phyloP scores from a whole-genome alignment of 2,329 filamentous ascomycete species.

The Cladobotryum protrusum region DNA sequence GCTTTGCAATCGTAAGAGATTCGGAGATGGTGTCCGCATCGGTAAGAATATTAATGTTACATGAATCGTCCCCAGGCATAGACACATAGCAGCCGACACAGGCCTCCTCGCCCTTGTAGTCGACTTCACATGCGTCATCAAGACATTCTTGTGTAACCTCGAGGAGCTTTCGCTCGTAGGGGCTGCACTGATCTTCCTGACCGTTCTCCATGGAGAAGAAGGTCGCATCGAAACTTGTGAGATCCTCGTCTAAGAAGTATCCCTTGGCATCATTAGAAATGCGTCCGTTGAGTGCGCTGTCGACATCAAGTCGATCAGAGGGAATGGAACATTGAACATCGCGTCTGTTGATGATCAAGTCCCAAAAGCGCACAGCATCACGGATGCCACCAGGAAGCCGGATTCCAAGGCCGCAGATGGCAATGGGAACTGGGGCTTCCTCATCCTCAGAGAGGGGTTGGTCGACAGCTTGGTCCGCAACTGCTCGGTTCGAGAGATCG shows the following conservation, averaged over 20 bases:
- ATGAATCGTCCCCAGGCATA: slow-evolving; percentile 15
- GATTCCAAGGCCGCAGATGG: slow-evolving; percentile 25
- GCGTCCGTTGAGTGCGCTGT: too few species aligned
- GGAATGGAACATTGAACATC: slow-evolving; percentile 19
- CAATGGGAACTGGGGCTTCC: slow-evolving; percentile 17
- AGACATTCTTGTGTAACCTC: slow-evolving; percentile 18
- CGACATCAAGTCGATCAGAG: background rate
- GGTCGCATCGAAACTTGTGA: slow-evolving; percentile 21
- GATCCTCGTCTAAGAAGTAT: slow-evolving; percentile 20
- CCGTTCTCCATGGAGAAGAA: slow-evolving; percentile 24
- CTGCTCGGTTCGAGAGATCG: too few species aligned
- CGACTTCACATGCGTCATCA: slow-evolving; percentile 21
- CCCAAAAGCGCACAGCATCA: slow-evolving; percentile 22
- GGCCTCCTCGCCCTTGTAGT: slow-evolving; percentile 19
- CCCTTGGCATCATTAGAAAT: background rate
- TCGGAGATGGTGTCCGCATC: too few species aligned
- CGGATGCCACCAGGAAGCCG: slow-evolving; percentile 26
- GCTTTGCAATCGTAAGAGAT: background rate
- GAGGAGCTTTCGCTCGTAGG: slow-evolving; percentile 21
- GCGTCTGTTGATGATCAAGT: slow-evolving; percentile 21
- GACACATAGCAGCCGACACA: slow-evolving; percentile 25
- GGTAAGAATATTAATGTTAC: background rate
- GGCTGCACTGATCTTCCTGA: slow-evolving; percentile 24
- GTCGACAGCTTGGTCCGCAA: background rate
- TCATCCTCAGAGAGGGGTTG: background rate